A percentile compares a stretch with the other conserved stretches of the same genome.
These are phyloP conservation scores for Porcisia hertigi DNA, from an alignment of 208 protist species.

Conservation along the genomic window DNA sequence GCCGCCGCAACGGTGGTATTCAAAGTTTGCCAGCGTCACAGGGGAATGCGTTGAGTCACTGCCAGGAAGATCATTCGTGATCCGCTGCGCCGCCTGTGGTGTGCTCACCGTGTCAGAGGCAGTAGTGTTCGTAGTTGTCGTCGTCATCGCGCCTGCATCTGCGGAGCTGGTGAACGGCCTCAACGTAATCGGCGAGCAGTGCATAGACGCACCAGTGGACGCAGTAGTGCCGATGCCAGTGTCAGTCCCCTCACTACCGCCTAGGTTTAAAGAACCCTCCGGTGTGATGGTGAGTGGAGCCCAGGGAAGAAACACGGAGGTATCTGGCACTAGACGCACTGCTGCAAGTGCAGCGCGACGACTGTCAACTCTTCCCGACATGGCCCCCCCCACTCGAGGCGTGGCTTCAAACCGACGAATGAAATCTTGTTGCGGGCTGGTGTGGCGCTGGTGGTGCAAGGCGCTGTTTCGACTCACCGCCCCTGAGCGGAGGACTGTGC, in stretches of 20 bases:
- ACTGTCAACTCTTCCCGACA: no score
- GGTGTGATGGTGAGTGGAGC: constrained; percentile 60
- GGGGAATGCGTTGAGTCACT: background rate
- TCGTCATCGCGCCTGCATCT: constrained; percentile 22
- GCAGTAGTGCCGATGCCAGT: background rate
- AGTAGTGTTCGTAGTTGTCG: constrained; percentile 8
- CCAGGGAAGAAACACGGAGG: constrained; percentile 67
- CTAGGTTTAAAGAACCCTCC: constrained; percentile 48
- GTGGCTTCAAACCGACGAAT: background rate
- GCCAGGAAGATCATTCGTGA: background rate
- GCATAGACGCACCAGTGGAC: background rate
- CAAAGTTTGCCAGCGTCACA: constrained; percentile 1
- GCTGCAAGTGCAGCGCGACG: background rate
- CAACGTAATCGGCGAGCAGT: constrained; percentile 10
- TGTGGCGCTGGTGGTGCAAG: constrained; percentile 14
- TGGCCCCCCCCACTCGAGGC: background rate
- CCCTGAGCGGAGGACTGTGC: constrained; percentile 3
- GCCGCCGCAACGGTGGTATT: background rate
- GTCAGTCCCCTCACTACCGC: background rate
- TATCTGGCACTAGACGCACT: constrained; percentile 37
- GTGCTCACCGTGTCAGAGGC: constrained; percentile 9
- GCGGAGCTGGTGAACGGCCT: constrained; percentile 32
- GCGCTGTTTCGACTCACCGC: constrained; percentile 4
- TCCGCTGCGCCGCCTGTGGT: constrained; percentile 17
- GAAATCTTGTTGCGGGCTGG: constrained; percentile 15